Evolutionary conservation across 495 filamentous ascomycete species (phyloP), one percentile per base, ranked within the genome.

Genomic region (Daldinia grandis): DNA sequence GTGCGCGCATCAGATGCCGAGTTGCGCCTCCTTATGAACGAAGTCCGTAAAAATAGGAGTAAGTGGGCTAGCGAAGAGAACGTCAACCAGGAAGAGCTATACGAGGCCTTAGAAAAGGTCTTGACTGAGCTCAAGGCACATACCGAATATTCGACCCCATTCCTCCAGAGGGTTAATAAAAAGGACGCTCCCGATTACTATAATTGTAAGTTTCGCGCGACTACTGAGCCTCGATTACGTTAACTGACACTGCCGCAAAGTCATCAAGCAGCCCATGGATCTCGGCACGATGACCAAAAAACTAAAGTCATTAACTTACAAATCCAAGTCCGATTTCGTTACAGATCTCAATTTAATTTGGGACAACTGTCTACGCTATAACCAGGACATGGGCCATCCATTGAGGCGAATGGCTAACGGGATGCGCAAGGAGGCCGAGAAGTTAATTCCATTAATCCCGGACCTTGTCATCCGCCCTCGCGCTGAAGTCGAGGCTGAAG

Each of bases 41-140:
- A 99, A 76, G 95, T 98, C 9, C 88, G 95, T 59, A 98, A 98
- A 76, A 97, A 97, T 74, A 84, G 95, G 70, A 97, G 95, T 78
- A 99, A 99, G 79, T 99, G 95, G 95, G 95, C 95, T 19, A 98
- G 89, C 78, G 95, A 98, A 78, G 95, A 99, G 60, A 94, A 95
- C 69, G 89, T 99, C 58, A 93, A 93, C 62, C 95, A 99, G 80
- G 95, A 98, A 74, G 95, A 99, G 80, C 87, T 99, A 3, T 99
- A 99, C 75, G 95, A 99, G 81, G 91, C 95, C 9, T 85, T 93
- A 15, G 95, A 99, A 74, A 97, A 97, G 81, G 95, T 99, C 21
- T 83, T 98, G 58, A 95, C 92, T 76, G 94, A 98, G 74, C 88
- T 99, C 37, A 98, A 97, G 76, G 96, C 95, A 17, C 92, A 94